Conservation (phyloP, 305 asterid genomes). For the Fraxinus dipetala region DNA sequence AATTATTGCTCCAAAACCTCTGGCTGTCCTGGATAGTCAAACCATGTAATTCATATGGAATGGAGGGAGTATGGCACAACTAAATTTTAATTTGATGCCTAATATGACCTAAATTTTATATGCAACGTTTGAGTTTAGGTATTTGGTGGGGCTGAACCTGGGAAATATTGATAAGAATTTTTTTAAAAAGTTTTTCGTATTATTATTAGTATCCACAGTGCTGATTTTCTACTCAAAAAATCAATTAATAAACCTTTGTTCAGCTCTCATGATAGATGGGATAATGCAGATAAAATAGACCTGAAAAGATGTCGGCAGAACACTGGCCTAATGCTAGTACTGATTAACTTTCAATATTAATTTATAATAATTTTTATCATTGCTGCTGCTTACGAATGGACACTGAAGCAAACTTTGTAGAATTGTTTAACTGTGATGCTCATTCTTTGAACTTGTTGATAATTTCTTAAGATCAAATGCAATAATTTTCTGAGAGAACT, state of each 20-base stretch:
- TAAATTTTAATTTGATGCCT: neutral
- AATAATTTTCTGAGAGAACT: neutral
- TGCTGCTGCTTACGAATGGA: neutral
- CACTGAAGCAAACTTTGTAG: neutral
- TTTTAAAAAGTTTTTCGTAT: neutral
- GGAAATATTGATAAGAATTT: neutral
- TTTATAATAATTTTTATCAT: neutral
- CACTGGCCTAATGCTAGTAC: neutral
- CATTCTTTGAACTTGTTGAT: neutral
- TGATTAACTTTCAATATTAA: neutral
- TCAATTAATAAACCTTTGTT: neutral
- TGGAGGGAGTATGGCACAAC: neutral
- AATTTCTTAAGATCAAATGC: neutral
- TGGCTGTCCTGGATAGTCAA: neutral
- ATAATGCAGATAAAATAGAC: neutral
- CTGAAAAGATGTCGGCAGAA: neutral
- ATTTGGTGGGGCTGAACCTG: neutral
- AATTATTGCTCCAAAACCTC: neutral
- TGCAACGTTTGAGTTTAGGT: neutral
- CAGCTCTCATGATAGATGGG: neutral
- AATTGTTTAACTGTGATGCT: neutral
- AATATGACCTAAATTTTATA: neutral
- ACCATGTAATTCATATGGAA: neutral
- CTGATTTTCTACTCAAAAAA: neutral
- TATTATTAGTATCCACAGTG: neutral